phyloP scores from a whole-genome alignment of 2,329 filamentous ascomycete genomes.

The Whalleya microplaca region DNA sequence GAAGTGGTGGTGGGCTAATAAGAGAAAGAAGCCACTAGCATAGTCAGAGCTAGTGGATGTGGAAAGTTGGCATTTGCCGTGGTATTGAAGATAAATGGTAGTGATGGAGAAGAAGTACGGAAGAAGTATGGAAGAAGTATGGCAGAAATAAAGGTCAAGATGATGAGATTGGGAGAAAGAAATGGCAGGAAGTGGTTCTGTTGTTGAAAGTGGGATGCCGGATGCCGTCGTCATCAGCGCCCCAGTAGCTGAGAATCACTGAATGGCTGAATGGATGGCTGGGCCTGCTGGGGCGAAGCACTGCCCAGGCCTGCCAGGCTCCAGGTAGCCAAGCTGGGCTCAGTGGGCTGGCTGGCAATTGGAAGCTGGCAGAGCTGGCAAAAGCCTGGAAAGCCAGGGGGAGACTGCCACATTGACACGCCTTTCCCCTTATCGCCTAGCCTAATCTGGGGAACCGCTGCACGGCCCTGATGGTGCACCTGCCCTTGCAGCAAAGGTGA shows the following conservation, averaged over 20 bases:
- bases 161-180: background rate
- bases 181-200: too few species aligned
- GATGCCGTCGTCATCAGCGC: background rate
- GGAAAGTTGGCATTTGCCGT: background rate
- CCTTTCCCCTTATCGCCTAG: slow-evolving; percentile 9
- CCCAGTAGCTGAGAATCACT: background rate
- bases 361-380: slow-evolving; percentile 12
- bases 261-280: too few species aligned
- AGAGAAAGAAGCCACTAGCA: slow-evolving; percentile 4
- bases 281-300: background rate
- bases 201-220: background rate
- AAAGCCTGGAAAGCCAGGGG: slow-evolving; percentile 4
- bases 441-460: slow-evolving; percentile 17
- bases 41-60: slow-evolving; percentile 7
- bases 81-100: background rate
- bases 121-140: background rate
- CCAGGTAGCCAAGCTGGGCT: too few species aligned
- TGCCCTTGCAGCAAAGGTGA: background rate
- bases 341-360: too few species aligned
- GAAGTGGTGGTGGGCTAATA: slow-evolving; percentile 5
- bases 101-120: background rate
- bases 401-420: slow-evolving; percentile 4
- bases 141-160: background rate
- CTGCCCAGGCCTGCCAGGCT: background rate
- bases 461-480: slow-evolving; percentile 4